phyloP scores from a whole-genome alignment of 805 yeast species.

The Kluyveromyces nonfermentans region DNA sequence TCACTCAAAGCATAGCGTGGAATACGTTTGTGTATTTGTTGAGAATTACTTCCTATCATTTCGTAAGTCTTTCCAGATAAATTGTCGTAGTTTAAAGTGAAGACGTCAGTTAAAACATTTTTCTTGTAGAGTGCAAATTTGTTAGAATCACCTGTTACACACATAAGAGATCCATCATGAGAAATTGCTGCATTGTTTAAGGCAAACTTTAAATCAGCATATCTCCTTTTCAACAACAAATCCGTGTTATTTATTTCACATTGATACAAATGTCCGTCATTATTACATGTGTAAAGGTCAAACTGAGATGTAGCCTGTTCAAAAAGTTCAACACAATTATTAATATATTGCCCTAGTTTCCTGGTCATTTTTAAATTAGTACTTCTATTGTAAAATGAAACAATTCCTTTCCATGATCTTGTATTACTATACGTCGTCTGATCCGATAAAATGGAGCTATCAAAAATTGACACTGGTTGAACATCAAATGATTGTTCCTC shows the following conservation, averaged over 20 bases:
- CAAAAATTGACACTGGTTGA: slow-evolving; percentile 24
- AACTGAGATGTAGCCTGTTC: slow-evolving; percentile 36
- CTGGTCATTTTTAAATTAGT: slow-evolving; percentile 40
- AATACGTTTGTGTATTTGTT: slow-evolving; percentile 19
- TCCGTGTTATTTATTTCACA: slow-evolving; percentile 47
- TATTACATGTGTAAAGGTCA: slow-evolving; percentile 67
- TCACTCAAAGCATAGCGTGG: slow-evolving; percentile 26
- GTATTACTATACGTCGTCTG: slow-evolving; percentile 25
- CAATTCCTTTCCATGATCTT: slow-evolving; percentile 42
- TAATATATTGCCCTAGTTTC: slow-evolving; percentile 71
- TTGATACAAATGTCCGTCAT: slow-evolving; percentile 63
- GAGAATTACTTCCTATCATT: not conserved
- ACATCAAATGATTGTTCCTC: slow-evolving; percentile 9
- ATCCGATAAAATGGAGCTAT: slow-evolving; percentile 18
- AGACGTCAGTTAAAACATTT: slow-evolving; percentile 24
- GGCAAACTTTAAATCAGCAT: slow-evolving; percentile 48
- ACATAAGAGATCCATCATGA: slow-evolving; percentile 48
- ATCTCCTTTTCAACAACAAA: slow-evolving; percentile 34
- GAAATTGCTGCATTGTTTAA: slow-evolving; percentile 66
- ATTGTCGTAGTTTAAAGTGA: slow-evolving; percentile 21
- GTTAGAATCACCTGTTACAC: slow-evolving; percentile 72
- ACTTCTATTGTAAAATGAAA: slow-evolving; percentile 36
- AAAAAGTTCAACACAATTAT: slow-evolving; percentile 61
- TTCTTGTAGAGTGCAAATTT: slow-evolving; percentile 46
- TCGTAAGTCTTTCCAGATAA: slow-evolving; percentile 25